Evolutionary conservation across 768 basidiomycete species (phyloP).

Genomic region (Kwoniella sp.): DNA sequence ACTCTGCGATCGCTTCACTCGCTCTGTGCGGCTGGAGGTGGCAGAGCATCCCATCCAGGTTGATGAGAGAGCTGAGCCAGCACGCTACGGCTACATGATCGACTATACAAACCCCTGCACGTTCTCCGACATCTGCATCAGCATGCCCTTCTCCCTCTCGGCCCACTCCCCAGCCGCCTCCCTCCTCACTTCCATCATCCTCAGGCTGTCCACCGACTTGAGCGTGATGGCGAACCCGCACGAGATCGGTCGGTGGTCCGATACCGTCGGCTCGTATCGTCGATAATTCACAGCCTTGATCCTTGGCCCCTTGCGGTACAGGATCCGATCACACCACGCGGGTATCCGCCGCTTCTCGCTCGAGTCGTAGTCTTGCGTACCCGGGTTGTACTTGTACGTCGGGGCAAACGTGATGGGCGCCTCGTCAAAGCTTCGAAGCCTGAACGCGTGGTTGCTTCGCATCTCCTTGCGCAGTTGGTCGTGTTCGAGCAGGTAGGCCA

Average conservation of each 20-base stretch:
- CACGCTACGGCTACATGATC: no score
- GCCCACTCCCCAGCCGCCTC: conserved; percentile 56
- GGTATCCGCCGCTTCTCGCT: conserved; percentile 84
- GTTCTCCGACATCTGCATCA: conserved; percentile 35
- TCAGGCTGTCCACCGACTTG: conserved; percentile 64
- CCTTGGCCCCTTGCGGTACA: conserved; percentile 61
- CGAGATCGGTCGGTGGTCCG: conserved; percentile 85
- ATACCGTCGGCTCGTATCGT: conserved; percentile 80
- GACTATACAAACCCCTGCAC: background rate
- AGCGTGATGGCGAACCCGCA: conserved; percentile 69
- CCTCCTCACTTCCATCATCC: conserved; percentile 58
- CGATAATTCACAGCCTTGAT: conserved; percentile 67
- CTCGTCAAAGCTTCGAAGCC: conserved; percentile 76
- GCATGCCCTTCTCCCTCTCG: conserved; percentile 42
- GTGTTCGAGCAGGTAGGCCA: conserved; percentile 61
- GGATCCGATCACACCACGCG: conserved; percentile 93
- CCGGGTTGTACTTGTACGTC: conserved; percentile 91
- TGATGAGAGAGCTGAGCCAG: no score
- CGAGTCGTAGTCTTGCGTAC: conserved; percentile 73
- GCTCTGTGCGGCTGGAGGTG: no score
- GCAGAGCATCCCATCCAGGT: no score
- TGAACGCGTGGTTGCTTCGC: conserved; percentile 77
- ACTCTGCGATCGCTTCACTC: no score
- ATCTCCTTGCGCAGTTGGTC: conserved; percentile 87
- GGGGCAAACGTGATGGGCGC: conserved; percentile 74